These are phyloP conservation scores for Ophiocordyceps camponoti-rufipedis DNA, from an alignment of 2,329 filamentous ascomycete genomes.

Conservation along the genomic window DNA sequence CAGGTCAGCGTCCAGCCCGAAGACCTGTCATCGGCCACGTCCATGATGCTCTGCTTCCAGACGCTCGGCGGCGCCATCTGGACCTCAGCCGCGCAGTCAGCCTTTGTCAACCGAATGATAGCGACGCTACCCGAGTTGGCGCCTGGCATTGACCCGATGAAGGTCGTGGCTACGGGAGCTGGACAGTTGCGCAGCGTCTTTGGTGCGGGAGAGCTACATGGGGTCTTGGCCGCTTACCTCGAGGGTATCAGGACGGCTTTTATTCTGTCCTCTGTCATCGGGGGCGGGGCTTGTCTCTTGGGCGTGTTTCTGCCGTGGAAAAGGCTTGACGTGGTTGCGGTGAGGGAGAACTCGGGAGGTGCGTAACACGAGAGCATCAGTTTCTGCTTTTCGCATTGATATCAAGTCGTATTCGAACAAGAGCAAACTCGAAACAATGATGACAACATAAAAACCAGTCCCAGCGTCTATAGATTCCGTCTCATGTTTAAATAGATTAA, in stretches of 20 bases:
- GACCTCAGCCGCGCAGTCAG: constrained; percentile 20
- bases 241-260: constrained; percentile 38
- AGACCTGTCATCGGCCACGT: constrained; percentile 6
- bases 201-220: constrained; percentile 19
- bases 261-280: constrained; percentile 25
- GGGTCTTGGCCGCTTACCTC: constrained; percentile 38
- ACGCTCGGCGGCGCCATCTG: constrained; percentile 24
- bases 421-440: too few species aligned
- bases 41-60: constrained; percentile 13
- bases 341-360: not conserved
- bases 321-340: not conserved
- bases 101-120: constrained; percentile 18
- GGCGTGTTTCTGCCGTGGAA: not conserved
- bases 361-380: not conserved
- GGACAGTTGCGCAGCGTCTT: constrained; percentile 33
- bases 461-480: too few species aligned
- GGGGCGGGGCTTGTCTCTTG: not conserved
- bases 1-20: constrained; percentile 12
- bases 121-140: constrained; percentile 8
- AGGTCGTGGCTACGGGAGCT: constrained; percentile 16
- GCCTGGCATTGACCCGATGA: constrained; percentile 11
- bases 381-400: too few species aligned
- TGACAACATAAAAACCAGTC: too few species aligned
- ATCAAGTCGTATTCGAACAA: too few species aligned
- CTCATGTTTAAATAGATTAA: not conserved